A percentile compares a stretch with the other conserved stretches of the same genome.
Evolutionary conservation across 352 stramenopile genomes (phyloP).

Genomic region (Pythium dissimile): DNA sequence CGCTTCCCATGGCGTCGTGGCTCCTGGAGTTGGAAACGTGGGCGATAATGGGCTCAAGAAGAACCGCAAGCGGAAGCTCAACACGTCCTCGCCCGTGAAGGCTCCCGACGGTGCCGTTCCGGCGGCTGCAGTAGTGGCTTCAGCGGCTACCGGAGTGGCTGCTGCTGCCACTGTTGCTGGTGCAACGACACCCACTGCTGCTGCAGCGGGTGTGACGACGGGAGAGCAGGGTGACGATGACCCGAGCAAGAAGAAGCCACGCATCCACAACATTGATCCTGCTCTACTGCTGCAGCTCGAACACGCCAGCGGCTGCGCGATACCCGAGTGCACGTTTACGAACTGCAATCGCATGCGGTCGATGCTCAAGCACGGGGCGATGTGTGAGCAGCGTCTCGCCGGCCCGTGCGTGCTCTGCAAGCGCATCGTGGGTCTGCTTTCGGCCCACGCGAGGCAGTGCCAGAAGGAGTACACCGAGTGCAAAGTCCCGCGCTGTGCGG

Average conservation of each 20-base stretch:
- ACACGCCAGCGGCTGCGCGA: conserved; percentile 72
- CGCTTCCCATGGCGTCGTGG: neutral
- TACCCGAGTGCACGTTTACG: conserved; percentile 74
- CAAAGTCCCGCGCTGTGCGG: conserved; percentile 80
- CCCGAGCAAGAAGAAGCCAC: conserved; percentile 88
- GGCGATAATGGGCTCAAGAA: conserved; percentile 27
- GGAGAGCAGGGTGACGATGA: conserved; percentile 45
- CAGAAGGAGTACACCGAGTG: conserved; percentile 72
- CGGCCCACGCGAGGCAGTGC: conserved; percentile 77
- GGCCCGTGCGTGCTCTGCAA: conserved; percentile 84
- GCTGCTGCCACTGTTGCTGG: neutral
- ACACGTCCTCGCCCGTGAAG: conserved; percentile 34
- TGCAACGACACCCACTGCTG: neutral
- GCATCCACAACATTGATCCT: conserved; percentile 87
- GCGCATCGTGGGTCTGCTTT: conserved; percentile 81
- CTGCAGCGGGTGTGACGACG: neutral
- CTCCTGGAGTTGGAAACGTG: conserved; percentile 15
- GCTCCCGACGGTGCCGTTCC: neutral
- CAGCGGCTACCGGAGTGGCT: neutral
- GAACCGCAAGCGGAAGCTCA: conserved; percentile 72
- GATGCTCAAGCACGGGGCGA: conserved; percentile 88
- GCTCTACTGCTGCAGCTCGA: conserved; percentile 83
- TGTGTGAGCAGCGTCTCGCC: conserved; percentile 77
- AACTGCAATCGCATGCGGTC: conserved; percentile 86
- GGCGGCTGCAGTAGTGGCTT: neutral